Evolutionary conservation across 345 rosid species (phyloP), one percentile per base, ranked within the genome.

Genomic region (Trapa bicornis): DNA sequence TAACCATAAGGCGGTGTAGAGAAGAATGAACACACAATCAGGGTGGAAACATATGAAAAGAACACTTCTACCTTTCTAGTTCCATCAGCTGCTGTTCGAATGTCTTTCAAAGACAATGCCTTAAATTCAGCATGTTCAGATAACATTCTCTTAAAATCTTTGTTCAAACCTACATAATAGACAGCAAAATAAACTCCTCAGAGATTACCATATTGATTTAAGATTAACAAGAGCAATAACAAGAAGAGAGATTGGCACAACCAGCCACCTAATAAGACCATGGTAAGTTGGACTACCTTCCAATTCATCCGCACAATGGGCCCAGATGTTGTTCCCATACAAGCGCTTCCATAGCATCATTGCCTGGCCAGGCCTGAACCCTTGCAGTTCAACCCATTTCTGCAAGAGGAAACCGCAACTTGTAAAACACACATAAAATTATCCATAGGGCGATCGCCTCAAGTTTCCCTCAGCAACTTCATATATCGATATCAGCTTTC

Each of bases 301-400:
- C 35, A 93, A 74, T 67, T 87, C 91, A 67, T 88, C 85, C 63
- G 70, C 70, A 70, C 66, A 47, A 47, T 83, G 79, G 1, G 94
- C 97, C 94, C 94, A 93, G 42, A 83, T 79, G 65, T 74, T 67
- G 70, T 88, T 83, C 61, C 87, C 87, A 72, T 93, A 93, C n/a
- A 93, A 70, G 39, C 96, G 86, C 79, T 90, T 93, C 96, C 98
- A 88, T 58, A 93, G 78, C 97, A 90, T 93, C 80, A 93, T 57
- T 70, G 98, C 98, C 75, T 90, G 98, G 50, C 97, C 95, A 1
- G 97, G 84, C 53, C 97, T 75, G 82, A 81, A 93, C 43, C 98
- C 95, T 79, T 80, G 87, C 6, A 88, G 88, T 62, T 65, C 80
- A 75, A 90, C 96, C 99, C 99, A 94, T 77, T 80, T 80, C 99